Evolutionary conservation across 805 yeast species (phyloP), one percentile per base, ranked within the genome.

Genomic region (Tetrapisispora iriomotensis): DNA sequence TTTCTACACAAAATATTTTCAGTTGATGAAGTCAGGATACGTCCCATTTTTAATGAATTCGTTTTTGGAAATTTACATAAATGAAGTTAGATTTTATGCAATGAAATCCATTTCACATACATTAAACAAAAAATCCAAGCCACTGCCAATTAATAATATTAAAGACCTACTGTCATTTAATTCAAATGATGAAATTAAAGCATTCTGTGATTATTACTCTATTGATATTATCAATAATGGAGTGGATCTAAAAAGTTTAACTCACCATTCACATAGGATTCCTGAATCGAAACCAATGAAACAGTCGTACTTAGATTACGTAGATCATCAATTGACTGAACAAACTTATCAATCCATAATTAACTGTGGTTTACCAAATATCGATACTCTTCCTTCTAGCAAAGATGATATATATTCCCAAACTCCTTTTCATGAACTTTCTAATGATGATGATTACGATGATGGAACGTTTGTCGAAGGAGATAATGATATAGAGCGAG

Each of bases 1-100:
- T 48, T 53, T 80, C 17, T 85, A 74, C 53, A 65, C 66, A 2
- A 69, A 71, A 39, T 82, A 88, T 52, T 88, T 90, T 58, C 61
- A 72, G 34, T 64, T 74, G 8, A 62, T 77, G 29, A 61, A 70
- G 31, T 61, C 68, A 3, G 66, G 74, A 0, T 52, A 60, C 6
- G 70, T 76, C 1, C 92, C 95, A 1, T 72, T 78, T 40, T 62
- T 88, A 21, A 58, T 86, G 55, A 68, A 84, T 2, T 86, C 90
- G 43, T 62, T 90, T 28, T 60, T 84, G 15, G 95, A 92, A 55
- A 75, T 79, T 2, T 87, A 82, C 48, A 76, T 85, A 53, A 83
- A 82, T 50, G 90, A 86, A 41, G 67, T 87, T 3, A 61, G 96
- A 33, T 77, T 82, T 47, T 75, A 76, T 50, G 87, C 90, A 0